Base-by-base conservation (phyloP, 2,329 filamentous ascomycete species). In the Magnaporthiopsis incrustans region DNA sequence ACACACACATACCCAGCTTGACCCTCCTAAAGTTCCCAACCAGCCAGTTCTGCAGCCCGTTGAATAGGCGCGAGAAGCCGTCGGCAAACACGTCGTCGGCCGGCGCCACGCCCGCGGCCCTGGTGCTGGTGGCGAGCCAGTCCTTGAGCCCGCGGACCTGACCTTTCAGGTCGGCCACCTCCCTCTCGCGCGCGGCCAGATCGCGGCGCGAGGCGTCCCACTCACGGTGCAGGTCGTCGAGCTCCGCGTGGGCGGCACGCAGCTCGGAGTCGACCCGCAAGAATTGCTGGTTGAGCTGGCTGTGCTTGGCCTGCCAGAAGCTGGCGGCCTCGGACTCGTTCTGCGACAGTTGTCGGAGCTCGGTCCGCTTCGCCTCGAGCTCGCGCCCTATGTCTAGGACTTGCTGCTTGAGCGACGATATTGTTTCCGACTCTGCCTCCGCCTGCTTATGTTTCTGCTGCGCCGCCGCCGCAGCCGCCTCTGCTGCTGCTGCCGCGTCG, bases 31-130 rank as follows among this genome's bases (percentile, higher is more conserved):
- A 91, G 71, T 89, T 84, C 32, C 84, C 82, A 69, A 91, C 86
- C 4, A 88, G 84, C 89, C 89, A 92, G 69, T 91, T 90, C 75
- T 91, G 88, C 68, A 90, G 75, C 30, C 87, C 84, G 69, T 90
- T 88, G 26, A 84, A 84, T 60, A 91, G 73, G 65, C 82, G 79
- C 61, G 81, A 78, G 78, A 89, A 84, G 12, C 81, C 79, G 62
- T 89, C 84, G 2, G 79, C 82, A 71, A 91, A 83, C 14, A 86
- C 84, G 73, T 89, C 86, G 70, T 92, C 89, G 66, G 85, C 87
- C 64, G 78, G 79, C 72, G 87, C 85, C 71, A 87, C 84, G 27
- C 83, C 83, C n/a, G 87, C 85, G 61, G 81, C 79, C 38, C 86
- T 78, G 12, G 88, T 89, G 67, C 84, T 85, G 27, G 82, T 84